Evolutionary conservation across 2,329 filamentous ascomycete genomes (phyloP).

Genomic region (Phaeosphaeriaceae sp.): DNA sequence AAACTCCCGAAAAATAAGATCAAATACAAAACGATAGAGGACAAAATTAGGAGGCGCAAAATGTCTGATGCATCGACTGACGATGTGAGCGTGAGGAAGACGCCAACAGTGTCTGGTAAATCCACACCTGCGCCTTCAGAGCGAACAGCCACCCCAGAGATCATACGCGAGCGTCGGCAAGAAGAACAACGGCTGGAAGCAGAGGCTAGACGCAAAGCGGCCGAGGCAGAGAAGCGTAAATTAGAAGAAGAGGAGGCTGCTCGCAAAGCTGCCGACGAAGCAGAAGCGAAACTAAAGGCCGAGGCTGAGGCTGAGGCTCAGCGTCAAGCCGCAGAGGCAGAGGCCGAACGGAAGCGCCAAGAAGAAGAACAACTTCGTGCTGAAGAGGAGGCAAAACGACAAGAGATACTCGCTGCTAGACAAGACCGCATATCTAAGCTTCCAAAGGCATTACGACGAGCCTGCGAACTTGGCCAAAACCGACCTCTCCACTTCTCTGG

Average conservation of each 20-base stretch:
- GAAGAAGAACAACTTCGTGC: conserved; percentile 40
- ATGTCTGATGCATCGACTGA: conserved; percentile 41
- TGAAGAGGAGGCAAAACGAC: conserved; percentile 37
- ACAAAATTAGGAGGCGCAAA: conserved; percentile 41
- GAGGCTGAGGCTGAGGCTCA: conserved; percentile 41
- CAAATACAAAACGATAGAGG: conserved; percentile 41
- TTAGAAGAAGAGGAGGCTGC: conserved; percentile 36
- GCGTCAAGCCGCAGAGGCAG: conserved; percentile 35
- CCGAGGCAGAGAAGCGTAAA: conserved; percentile 30
- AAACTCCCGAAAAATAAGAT: conserved; percentile 40
- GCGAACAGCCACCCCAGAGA: conserved; percentile 41
- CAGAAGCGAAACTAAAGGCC: conserved; percentile 34
- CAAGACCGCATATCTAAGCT: conserved; percentile 44
- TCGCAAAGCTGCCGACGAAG: conserved; percentile 38
- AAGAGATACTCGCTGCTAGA: conserved; percentile 39
- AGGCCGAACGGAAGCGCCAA: conserved; percentile 31
- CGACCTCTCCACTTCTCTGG: conserved; percentile 48
- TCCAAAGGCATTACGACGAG: conserved; percentile 44
- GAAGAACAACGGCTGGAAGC: conserved; percentile 41
- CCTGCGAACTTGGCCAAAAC: conserved; percentile 45
- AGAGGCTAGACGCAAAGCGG: conserved; percentile 34
- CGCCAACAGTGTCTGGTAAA: conserved; percentile 42
- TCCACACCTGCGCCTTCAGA: conserved; percentile 45
- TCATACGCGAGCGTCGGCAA: conserved; percentile 41
- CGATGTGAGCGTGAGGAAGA: conserved; percentile 38